Conservation (phyloP, 305 asterid species). For the Caryopteris hybrid region DNA sequence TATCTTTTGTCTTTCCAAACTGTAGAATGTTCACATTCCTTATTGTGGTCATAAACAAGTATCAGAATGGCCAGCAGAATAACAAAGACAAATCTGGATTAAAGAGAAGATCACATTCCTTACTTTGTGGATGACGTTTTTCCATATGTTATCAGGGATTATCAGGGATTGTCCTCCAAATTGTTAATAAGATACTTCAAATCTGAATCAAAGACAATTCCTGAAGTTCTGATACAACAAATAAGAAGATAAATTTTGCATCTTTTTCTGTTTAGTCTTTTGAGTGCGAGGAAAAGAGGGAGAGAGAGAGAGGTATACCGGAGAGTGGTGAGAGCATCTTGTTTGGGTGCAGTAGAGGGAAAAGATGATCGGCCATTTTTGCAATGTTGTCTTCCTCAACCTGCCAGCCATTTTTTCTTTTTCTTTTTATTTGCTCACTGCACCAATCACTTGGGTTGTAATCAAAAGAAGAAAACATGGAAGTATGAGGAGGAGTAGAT, state of each 20-base stretch:
- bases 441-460: no score
- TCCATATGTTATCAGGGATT: conserved; percentile 63
- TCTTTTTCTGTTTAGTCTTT: not conserved
- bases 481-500: no score
- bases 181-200: no score
- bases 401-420: no score
- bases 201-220: no score
- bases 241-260: not conserved
- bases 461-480: no score
- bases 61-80: conserved; percentile 20
- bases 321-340: not conserved
- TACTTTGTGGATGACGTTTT: conserved; percentile 47
- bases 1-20: conserved; percentile 58
- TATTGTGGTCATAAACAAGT: conserved; percentile 20
- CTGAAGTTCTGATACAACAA: conserved; percentile 32
- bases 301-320: conserved; percentile 2
- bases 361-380: not conserved
- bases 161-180: conserved; percentile 34
- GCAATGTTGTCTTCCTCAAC: no score
- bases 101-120: conserved; percentile 6
- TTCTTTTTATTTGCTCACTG: no score
- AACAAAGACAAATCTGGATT: conserved; percentile 11
- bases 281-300: not conserved
- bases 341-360: not conserved
- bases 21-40: conserved; percentile 88